Evolutionary conservation across 1,284 basidiomycete species (phyloP).

Genomic region (Bjerkandera adusta): DNA sequence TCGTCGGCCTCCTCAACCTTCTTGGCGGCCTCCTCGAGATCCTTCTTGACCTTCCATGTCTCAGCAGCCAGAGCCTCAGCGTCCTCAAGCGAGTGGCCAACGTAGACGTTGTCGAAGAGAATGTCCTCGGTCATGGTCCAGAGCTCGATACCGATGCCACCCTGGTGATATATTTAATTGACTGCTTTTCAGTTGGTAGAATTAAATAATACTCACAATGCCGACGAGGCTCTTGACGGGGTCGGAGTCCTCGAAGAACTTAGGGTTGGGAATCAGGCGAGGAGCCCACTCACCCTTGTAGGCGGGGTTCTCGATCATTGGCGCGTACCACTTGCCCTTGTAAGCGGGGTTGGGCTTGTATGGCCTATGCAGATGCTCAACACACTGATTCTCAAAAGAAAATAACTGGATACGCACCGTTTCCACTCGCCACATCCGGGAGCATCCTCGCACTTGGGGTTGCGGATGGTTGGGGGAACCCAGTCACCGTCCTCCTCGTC

Average conservation of each 20-base stretch:
- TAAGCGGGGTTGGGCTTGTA: conserved; percentile 88
- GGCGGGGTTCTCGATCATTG: conserved; percentile 93
- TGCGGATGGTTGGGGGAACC: conserved; percentile 86
- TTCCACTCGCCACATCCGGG: conserved; percentile 96
- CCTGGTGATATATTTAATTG: no score
- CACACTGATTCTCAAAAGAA: not conserved
- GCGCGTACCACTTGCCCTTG: conserved; percentile 96
- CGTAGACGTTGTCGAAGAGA: conserved; percentile 92
- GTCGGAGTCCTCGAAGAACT: conserved; percentile 85
- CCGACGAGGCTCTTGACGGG: conserved; percentile 84
- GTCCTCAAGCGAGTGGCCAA: conserved; percentile 84
- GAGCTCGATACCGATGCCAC: conserved; percentile 94
- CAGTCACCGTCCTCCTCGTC: conserved; percentile 99
- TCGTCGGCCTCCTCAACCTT: conserved; percentile 56
- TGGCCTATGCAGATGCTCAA: conserved; percentile 48
- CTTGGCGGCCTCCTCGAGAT: conserved; percentile 55
- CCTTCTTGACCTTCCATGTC: conserved; percentile 84
- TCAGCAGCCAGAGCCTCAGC: conserved; percentile 81
- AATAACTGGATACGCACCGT: conserved; percentile 40
- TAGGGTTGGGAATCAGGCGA: conserved; percentile 89
- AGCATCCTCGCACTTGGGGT: conserved; percentile 87
- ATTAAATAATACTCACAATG: conserved; percentile 52
- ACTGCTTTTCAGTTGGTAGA: conserved; percentile 3
- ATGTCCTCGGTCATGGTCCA: conserved; percentile 99
- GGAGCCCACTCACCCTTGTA: conserved; percentile 98